These are phyloP conservation scores for Pichia kudriavzevii DNA, from an alignment of 1,139 yeast species.

Conservation along the genomic window DNA sequence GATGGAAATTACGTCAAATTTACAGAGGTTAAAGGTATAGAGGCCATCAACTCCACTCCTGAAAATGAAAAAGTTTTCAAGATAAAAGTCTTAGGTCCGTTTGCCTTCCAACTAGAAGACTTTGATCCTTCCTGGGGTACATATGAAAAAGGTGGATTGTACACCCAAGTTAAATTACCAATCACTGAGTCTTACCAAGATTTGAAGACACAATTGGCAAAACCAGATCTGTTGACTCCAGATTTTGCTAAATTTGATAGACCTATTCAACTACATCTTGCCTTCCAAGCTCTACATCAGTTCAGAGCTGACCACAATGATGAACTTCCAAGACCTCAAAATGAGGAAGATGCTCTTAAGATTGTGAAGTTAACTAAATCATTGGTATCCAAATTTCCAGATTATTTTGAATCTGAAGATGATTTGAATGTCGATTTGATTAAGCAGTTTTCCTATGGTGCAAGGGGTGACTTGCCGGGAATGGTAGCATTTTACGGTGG, in stretches of 20 bases:
- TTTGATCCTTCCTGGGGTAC: conserved; percentile 49
- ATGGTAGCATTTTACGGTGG: conserved; percentile 91
- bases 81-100: conserved; percentile 87
- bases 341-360: conserved; percentile 68
- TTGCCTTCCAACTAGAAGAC: conserved; percentile 65
- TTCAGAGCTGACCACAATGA: conserved; percentile 60
- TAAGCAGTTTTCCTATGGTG: conserved; percentile 70
- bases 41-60: conserved; percentile 54
- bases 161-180: conserved; percentile 89
- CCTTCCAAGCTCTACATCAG: conserved; percentile 80
- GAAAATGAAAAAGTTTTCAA: conserved; percentile 59
- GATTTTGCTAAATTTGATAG: conserved; percentile 94
- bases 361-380: conserved; percentile 53
- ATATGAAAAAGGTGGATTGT: conserved; percentile 79
- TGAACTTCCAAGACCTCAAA: conserved; percentile 67
- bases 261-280: conserved; percentile 83
- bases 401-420: conserved; percentile 43
- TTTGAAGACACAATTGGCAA: conserved; percentile 52
- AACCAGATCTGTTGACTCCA: conserved; percentile 75
- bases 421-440: conserved; percentile 59
- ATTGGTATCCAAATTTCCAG: conserved; percentile 48
- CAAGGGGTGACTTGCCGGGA: conserved; percentile 89
- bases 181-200: conserved; percentile 53
- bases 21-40: conserved; percentile 75
- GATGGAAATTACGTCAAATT: conserved; percentile 89